Percentiles rank a stretch among this genome's conserved stretches.
These are phyloP conservation scores for Bombardia bombarda DNA, from an alignment of 495 filamentous ascomycete genomes.

Conservation along the genomic window DNA sequence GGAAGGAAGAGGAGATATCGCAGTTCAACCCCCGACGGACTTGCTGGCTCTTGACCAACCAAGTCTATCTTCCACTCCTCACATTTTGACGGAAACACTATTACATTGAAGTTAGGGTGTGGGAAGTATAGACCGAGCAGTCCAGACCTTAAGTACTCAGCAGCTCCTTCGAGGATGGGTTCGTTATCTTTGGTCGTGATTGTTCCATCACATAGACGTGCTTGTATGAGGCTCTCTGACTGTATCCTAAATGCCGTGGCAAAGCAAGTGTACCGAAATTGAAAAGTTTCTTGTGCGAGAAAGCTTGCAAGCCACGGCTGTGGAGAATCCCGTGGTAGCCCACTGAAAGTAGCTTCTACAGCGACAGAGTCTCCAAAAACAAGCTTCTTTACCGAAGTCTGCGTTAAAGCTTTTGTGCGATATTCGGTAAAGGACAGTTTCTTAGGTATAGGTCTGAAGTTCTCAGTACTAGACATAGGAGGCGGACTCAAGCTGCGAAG, in stretches of 20 bases:
- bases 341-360: slow-evolving; percentile 23
- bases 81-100: slow-evolving; percentile 33
- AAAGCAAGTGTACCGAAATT: slow-evolving; percentile 25
- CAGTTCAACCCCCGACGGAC: slow-evolving; percentile 17
- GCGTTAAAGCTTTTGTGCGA: slow-evolving; percentile 3
- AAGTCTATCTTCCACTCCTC: slow-evolving; percentile 26
- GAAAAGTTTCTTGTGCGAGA: slow-evolving; percentile 18
- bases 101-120: slow-evolving; percentile 24
- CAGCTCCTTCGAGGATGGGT: slow-evolving; percentile 15
- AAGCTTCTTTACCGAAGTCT: slow-evolving; percentile 20
- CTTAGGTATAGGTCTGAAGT: not conserved
- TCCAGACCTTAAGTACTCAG: slow-evolving; percentile 20
- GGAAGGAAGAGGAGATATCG: slow-evolving; percentile 29
- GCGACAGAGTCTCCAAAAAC: slow-evolving; percentile 14
- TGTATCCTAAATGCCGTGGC: slow-evolving; percentile 16
- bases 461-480: slow-evolving; percentile 12
- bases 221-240: slow-evolving; percentile 1
- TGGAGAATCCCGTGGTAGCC: slow-evolving; percentile 18
- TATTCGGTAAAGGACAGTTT: not conserved
- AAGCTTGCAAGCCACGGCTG: slow-evolving; percentile 28
- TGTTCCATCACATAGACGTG: slow-evolving; percentile 9
- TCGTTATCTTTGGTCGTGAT: slow-evolving; percentile 11
- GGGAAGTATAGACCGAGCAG: slow-evolving; percentile 25
- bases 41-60: slow-evolving; percentile 11
- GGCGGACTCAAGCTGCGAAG: slow-evolving; percentile 12